These are phyloP conservation scores for Gaertneriomyces sp. DNA, from an alignment of 192 early-diverging fungal genomes.

Conservation along the genomic window DNA sequence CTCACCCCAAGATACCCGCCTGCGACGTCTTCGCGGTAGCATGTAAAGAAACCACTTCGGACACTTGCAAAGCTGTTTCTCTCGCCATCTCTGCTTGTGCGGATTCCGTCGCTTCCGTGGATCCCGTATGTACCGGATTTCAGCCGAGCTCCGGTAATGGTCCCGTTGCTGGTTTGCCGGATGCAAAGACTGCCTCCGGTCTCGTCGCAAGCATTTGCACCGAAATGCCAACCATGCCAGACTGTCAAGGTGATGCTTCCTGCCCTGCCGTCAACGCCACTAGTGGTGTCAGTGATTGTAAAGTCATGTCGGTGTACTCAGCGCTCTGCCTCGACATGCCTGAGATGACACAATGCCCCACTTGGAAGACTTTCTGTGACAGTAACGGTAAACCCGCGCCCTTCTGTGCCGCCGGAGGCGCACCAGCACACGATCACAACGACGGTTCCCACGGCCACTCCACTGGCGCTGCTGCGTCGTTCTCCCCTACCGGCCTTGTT, in stretches of 20 bases:
- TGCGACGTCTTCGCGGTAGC: conserved; percentile 16
- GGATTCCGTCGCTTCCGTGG: conserved; percentile 6
- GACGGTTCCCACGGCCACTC: not conserved
- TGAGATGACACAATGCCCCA: not conserved
- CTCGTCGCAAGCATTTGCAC: not conserved
- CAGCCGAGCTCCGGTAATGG: not conserved
- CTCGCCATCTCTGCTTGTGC: conserved; percentile 13
- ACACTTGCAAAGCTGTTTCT: conserved; percentile 7
- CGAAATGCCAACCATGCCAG: conserved; percentile 8
- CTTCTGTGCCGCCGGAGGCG: not conserved
- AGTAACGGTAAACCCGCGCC: not conserved
- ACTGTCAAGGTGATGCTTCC: not conserved
- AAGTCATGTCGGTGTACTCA: not conserved
- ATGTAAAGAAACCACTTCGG: conserved; percentile 9
- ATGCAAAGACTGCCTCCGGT: conserved; percentile 12
- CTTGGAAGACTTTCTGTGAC: conserved; percentile 5
- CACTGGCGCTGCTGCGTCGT: not conserved
- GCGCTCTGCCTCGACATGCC: conserved; percentile 17
- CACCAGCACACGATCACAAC: not conserved
- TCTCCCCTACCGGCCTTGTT: no score
- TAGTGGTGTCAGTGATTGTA: conserved; percentile 9
- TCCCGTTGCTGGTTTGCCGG: not conserved
- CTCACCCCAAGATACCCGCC: conserved; percentile 10
- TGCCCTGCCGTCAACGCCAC: conserved; percentile 13
- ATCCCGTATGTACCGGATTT: conserved; percentile 1